Evolutionary conservation across 1,284 basidiomycete species (phyloP).

Genomic region (Calocybe gambosa): DNA sequence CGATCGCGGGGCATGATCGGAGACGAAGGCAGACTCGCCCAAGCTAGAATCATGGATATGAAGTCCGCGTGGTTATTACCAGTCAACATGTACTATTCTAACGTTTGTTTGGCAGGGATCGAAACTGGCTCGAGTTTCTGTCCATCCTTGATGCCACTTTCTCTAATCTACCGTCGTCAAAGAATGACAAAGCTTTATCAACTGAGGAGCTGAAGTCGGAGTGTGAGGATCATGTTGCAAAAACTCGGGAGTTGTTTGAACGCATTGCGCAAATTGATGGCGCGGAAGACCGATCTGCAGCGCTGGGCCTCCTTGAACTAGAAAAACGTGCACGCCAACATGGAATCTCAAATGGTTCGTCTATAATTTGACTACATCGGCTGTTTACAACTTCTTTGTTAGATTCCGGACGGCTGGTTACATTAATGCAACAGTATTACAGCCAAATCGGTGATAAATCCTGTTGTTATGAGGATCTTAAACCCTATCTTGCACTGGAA

Average conservation of each 20-base stretch:
- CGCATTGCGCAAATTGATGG: constrained; percentile 58
- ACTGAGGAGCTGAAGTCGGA: constrained; percentile 28
- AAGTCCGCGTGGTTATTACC: constrained; percentile 35
- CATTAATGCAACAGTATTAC: constrained; percentile 63
- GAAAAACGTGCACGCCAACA: constrained; percentile 51
- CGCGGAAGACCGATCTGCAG: constrained; percentile 62
- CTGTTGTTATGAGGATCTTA: constrained; percentile 82
- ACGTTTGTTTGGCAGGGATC: constrained; percentile 46
- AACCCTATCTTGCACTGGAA: constrained; percentile 51
- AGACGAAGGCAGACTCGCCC: constrained; percentile 57
- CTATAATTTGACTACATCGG: constrained; percentile 3
- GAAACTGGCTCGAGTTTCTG: constrained; percentile 82
- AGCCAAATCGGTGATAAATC: constrained; percentile 70
- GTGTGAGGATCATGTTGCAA: constrained; percentile 33
- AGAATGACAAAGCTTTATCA: constrained; percentile 16
- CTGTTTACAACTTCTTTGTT: constrained; percentile 4
- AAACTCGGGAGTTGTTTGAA: constrained; percentile 49
- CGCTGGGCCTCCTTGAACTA: constrained; percentile 65
- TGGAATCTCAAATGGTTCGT: constrained; percentile 40
- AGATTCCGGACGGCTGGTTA: constrained; percentile 41
- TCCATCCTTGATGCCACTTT: constrained; percentile 67
- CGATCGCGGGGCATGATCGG: constrained; percentile 42
- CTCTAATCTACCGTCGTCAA: constrained; percentile 28
- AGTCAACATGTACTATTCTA: neutral
- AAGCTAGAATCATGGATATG: constrained; percentile 48